These are phyloP conservation scores for Fusarium torulosum DNA, from an alignment of 2,329 filamentous ascomycete genomes.

Conservation along the genomic window DNA sequence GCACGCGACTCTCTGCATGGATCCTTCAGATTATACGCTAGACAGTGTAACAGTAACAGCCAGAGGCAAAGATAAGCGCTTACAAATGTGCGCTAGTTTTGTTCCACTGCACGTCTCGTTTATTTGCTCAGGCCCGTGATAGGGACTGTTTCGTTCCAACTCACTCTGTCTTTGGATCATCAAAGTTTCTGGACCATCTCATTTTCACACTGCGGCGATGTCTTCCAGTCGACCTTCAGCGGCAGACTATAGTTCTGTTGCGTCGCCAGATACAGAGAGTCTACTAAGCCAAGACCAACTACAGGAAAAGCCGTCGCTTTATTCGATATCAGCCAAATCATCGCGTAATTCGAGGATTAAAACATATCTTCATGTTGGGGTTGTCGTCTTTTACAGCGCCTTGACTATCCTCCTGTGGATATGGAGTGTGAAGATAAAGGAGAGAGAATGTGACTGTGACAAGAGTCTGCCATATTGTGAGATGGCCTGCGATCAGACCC, in stretches of 20 bases:
- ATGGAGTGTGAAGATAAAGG: neutral
- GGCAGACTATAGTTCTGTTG: neutral
- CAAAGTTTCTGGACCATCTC: neutral
- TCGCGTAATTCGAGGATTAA: neutral
- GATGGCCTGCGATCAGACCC: neutral
- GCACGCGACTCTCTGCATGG: neutral
- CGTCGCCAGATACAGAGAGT: constrained; percentile 6
- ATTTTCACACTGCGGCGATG: neutral
- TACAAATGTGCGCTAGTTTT: neutral
- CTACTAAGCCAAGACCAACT: neutral
- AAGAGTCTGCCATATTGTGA: neutral
- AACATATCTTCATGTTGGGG: neutral
- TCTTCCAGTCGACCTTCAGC: neutral
- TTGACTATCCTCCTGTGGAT: neutral
- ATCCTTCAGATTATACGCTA: neutral
- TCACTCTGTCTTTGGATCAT: too few relatives aligned
- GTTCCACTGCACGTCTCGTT: neutral
- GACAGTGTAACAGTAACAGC: neutral
- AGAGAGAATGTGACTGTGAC: neutral
- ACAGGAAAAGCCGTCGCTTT: neutral
- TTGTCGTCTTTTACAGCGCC: neutral
- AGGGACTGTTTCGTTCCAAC: neutral
- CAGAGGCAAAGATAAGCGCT: neutral
- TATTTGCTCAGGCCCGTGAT: neutral
- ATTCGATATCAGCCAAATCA: neutral